Evolutionary conservation across 345 rosid species (phyloP).

Genomic region (Moricandia moricandioides): DNA sequence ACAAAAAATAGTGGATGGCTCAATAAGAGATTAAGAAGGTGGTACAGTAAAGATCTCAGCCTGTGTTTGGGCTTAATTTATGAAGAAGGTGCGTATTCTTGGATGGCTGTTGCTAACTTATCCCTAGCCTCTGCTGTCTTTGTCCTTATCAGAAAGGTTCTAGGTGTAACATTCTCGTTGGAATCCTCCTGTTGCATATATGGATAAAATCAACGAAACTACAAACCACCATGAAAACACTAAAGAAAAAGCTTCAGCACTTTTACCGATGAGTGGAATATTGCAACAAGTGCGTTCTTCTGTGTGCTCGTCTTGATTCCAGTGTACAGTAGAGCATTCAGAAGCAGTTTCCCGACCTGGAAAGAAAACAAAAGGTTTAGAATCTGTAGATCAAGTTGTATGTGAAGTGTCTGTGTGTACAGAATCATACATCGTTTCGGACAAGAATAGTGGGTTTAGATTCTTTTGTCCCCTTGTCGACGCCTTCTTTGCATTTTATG

Average conservation of each 20-base stretch:
- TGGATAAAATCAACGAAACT: background rate
- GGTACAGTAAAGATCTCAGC: too few species aligned
- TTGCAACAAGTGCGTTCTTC: slow-evolving; percentile 82
- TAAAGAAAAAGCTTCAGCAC: background rate
- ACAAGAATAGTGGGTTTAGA: slow-evolving; percentile 81
- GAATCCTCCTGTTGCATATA: slow-evolving; percentile 57
- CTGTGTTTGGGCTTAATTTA: slow-evolving; percentile 14
- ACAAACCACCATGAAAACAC: background rate
- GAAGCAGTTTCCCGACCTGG: slow-evolving; percentile 83
- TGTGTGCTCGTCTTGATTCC: slow-evolving; percentile 80
- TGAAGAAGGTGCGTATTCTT: slow-evolving; percentile 79
- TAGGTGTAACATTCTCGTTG: slow-evolving; percentile 48
- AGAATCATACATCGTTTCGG: slow-evolving; percentile 73
- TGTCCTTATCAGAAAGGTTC: slow-evolving; percentile 75
- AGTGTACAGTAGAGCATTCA: slow-evolving; percentile 81
- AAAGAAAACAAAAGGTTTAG: background rate
- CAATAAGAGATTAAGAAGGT: background rate
- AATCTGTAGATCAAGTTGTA: slow-evolving; percentile 2
- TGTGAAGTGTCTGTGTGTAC: slow-evolving; percentile 21
- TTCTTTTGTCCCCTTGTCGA: slow-evolving; percentile 79
- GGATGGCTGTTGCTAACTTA: slow-evolving; percentile 69
- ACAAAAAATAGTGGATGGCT: slow-evolving; percentile 2
- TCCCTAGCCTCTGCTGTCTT: slow-evolving; percentile 76
- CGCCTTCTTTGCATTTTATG: slow-evolving; percentile 86
- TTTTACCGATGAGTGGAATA: slow-evolving; percentile 85